Conservation (phyloP, 306 rosid genomes). For the Castanea sativa region DNA sequence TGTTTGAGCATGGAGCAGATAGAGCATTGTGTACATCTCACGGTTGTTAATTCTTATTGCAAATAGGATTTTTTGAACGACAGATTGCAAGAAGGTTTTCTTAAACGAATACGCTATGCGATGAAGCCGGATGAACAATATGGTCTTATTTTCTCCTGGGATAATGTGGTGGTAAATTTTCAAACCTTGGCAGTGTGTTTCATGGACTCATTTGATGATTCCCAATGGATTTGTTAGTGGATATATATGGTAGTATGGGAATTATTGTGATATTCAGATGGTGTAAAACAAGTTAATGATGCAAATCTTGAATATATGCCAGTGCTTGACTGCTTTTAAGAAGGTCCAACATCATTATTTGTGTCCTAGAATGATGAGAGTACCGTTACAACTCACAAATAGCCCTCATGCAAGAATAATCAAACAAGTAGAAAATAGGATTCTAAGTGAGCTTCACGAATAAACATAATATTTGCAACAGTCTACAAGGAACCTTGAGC, state of each 20-base stretch:
- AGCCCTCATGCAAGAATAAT: not conserved
- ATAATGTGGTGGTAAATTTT: conserved; percentile 84
- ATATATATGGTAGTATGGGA: not conserved
- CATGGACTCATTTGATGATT: not conserved
- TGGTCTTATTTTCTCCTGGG: conserved; percentile 96
- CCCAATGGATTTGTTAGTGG: conserved; percentile 18
- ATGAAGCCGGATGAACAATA: conserved; percentile 99
- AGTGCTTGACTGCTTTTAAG: not conserved
- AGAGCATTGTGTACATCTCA: conserved; percentile 13
- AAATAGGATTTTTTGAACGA: conserved; percentile 93
- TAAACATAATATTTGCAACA: not conserved
- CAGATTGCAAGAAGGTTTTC: conserved; percentile 90
- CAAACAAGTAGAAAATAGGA: not conserved
- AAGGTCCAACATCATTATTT: not conserved
- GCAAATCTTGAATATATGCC: not conserved
- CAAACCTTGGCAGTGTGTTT: conserved; percentile 12
- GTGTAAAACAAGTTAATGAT: conserved; percentile 1
- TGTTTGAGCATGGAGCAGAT: not conserved
- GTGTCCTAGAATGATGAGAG: conserved; percentile 13
- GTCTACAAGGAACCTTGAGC: not conserved
- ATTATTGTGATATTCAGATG: not conserved
- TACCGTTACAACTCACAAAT: not conserved
- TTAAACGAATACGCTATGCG: conserved; percentile 89
- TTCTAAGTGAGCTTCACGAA: not conserved
- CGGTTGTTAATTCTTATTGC: conserved; percentile 35